Conservation (phyloP, 1,284 basidiomycete species). For the Rhodotorula sp. region DNA sequence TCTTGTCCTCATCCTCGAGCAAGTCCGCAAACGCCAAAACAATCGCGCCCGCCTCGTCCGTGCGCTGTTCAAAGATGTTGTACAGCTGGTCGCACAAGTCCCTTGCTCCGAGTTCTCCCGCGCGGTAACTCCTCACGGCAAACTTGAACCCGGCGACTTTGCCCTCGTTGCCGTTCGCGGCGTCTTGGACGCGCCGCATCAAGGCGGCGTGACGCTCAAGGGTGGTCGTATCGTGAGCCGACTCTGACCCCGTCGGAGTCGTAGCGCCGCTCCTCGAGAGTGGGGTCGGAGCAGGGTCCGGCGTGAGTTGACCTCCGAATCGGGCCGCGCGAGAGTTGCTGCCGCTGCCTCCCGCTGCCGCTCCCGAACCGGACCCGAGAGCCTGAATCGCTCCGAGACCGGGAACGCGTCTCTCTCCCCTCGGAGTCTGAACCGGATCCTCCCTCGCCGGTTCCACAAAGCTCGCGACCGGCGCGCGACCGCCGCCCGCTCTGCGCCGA, state of each 20-base stretch:
- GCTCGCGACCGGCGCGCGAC: constrained; percentile 20
- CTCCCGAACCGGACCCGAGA: constrained; percentile 2
- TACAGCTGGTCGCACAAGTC: constrained; percentile 85
- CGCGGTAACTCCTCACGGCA: constrained; percentile 74
- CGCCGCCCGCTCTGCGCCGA: constrained; percentile 25
- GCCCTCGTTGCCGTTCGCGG: constrained; percentile 67
- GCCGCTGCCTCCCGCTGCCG: constrained; percentile 8
- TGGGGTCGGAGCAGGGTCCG: constrained; percentile 8
- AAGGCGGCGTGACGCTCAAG: constrained; percentile 59
- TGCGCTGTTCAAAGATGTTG: constrained; percentile 73
- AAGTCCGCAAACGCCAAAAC: constrained; percentile 75
- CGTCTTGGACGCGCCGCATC: constrained; percentile 63
- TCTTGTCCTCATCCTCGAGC: constrained; percentile 82
- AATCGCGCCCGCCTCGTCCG: constrained; percentile 73
- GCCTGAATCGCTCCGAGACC: constrained; percentile 49
- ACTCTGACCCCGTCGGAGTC: constrained; percentile 3
- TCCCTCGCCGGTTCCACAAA: constrained; percentile 32
- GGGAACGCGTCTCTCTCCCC: constrained; percentile 46
- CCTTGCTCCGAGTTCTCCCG: constrained; percentile 72
- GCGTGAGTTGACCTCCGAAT: constrained; percentile 24
- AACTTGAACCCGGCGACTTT: constrained; percentile 75
- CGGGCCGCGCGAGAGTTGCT: constrained; percentile 9
- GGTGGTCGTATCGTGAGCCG: constrained; percentile 8
- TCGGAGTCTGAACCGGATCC: constrained; percentile 9
- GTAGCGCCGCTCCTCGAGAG: constrained; percentile 7